Conservation (phyloP, 805 yeast species). For the Ogataea paraovalis region DNA sequence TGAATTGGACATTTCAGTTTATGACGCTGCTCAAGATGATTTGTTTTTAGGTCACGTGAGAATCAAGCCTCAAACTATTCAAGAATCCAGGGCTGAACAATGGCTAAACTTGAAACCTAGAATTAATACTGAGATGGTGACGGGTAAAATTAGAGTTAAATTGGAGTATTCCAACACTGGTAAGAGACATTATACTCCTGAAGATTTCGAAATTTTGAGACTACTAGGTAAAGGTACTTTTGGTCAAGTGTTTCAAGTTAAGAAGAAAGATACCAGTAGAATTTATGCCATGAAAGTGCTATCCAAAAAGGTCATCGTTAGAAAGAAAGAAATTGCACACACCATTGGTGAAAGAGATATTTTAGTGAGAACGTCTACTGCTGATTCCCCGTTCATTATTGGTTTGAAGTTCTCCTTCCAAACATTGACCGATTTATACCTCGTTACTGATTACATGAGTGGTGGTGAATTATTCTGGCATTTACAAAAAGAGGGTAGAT, state of each 20-base stretch:
- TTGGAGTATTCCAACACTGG: conserved; percentile 68
- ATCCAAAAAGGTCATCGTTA: conserved; percentile 90
- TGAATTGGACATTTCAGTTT: conserved; percentile 84
- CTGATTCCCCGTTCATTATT: conserved; percentile 78
- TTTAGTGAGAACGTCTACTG: conserved; percentile 84
- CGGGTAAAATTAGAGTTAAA: conserved; percentile 73
- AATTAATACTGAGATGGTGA: conserved; percentile 66
- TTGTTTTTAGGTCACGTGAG: conserved; percentile 82
- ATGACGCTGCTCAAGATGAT: conserved; percentile 80
- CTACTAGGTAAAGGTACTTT: conserved; percentile 94
- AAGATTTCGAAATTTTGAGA: conserved; percentile 88
- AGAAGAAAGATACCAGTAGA: conserved; percentile 82
- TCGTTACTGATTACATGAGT: conserved; percentile 96
- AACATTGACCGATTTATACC: conserved; percentile 85
- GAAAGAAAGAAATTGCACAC: conserved; percentile 96
- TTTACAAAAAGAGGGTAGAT: conserved; percentile 93
- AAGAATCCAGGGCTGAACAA: conserved; percentile 45
- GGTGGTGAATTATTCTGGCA: conserved; percentile 84
- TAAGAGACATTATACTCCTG: conserved; percentile 84
- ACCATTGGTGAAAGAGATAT: conserved; percentile 97
- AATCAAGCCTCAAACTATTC: conserved; percentile 57
- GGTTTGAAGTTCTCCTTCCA: conserved; percentile 95
- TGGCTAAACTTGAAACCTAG: conserved; percentile 79
- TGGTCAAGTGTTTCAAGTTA: conserved; percentile 96
- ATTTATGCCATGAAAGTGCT: conserved; percentile 97